Conservation (phyloP, 2,329 filamentous ascomycete genomes). For the Leptodontidium sp. region DNA sequence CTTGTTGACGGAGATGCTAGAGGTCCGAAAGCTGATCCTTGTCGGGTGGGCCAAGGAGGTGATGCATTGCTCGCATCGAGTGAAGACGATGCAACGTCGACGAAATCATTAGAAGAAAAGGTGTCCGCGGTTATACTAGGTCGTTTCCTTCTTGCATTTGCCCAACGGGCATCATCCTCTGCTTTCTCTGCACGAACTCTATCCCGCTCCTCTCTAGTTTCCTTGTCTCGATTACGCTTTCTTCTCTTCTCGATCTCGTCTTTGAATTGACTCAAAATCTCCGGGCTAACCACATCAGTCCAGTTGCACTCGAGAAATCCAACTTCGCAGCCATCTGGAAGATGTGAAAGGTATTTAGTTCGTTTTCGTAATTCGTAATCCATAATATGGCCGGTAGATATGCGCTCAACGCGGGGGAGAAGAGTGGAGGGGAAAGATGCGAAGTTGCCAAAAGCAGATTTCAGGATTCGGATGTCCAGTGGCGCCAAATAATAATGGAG, state of each 20-base stretch:
- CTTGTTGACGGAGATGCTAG: slow-evolving; percentile 84
- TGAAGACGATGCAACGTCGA: slow-evolving; percentile 61
- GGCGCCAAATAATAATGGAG: slow-evolving; percentile 77
- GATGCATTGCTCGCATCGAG: slow-evolving; percentile 56
- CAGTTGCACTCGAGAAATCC: slow-evolving; percentile 79
- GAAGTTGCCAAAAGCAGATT: slow-evolving; percentile 74
- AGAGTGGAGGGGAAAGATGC: slow-evolving; percentile 73
- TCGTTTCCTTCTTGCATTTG: slow-evolving; percentile 62
- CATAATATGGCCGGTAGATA: slow-evolving; percentile 75
- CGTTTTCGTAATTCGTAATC: slow-evolving; percentile 76
- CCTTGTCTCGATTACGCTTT: slow-evolving; percentile 73
- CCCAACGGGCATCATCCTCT: slow-evolving; percentile 71
- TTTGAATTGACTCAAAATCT: slow-evolving; percentile 67
- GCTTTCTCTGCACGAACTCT: slow-evolving; percentile 72
- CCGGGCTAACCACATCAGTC: slow-evolving; percentile 71
- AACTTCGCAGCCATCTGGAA: slow-evolving; percentile 77
- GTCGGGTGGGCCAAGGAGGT: slow-evolving; percentile 62
- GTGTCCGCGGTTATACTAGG: slow-evolving; percentile 52
- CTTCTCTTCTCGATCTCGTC: slow-evolving; percentile 69
- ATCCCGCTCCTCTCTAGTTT: slow-evolving; percentile 74
- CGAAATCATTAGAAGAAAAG: slow-evolving; percentile 66
- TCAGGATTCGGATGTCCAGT: slow-evolving; percentile 77
- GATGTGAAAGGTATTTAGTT: slow-evolving; percentile 74
- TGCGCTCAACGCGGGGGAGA: slow-evolving; percentile 73
- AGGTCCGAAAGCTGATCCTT: slow-evolving; percentile 68